Evolutionary conservation across 2,329 filamentous ascomycete species (phyloP), one percentile per base, ranked within the genome.

Genomic region (Phaeomoniella chlamydospora): DNA sequence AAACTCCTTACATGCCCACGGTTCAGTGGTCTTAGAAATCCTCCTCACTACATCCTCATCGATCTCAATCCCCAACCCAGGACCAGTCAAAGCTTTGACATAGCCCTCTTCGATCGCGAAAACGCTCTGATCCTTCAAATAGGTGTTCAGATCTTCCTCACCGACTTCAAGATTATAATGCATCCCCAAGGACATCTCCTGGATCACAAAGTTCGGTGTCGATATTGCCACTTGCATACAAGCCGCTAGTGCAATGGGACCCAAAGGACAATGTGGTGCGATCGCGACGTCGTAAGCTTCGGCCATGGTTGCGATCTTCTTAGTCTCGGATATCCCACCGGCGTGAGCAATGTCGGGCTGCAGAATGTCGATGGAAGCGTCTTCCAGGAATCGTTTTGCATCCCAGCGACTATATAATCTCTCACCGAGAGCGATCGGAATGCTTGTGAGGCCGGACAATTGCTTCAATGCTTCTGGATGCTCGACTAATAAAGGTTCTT

Each of bases 121-220:
- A 0, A 81, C 70, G 34, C 69, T 66, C 0, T 72, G 65, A 45
- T 83, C 71, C 47, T 69, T 72, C 2, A 75, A 62, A 49, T 84
- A 85, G 16, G 69, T 79, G 10, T 69, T 69, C 37, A 82, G 58
- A 49, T 83, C 78, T 45, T 74, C 64, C 2, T 72, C 65, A 2
- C 71, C 75, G 0, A 66, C 69, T 46, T 68, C 67, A 3, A 57
- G 55, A 45, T 87, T 87, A 50, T 86, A 87, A 51, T 87, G 82
- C 45, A 87, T 86, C 0, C 80, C 81, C 18, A 85, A 49, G 36
- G 74, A 78, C 81, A 83, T 83, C 53, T 84, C 79, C 48, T 81
- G 73, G 16, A 84, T 83, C 0, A 67, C 69, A 50, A 78, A 82
- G 51, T 77, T 84, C 14, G 64, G 65, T 11, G 58, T 69, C 10